Base-by-base conservation (phyloP, 805 yeast genomes). In the Saccharomycopsis fibuligera region DNA sequence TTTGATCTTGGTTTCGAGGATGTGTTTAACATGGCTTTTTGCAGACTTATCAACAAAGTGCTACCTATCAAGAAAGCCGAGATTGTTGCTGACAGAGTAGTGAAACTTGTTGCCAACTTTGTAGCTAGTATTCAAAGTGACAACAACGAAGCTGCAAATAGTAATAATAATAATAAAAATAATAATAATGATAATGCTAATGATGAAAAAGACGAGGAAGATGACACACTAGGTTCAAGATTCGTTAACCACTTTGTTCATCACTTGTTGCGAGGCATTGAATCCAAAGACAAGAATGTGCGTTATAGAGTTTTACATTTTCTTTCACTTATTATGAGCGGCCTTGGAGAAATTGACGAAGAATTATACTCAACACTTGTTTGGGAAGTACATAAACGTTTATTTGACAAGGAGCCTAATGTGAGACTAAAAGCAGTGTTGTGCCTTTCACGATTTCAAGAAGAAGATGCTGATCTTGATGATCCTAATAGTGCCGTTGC, bases 391-490 rank as follows among this genome's bases (percentile, higher is more conserved):
- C 71, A 75, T 30, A 75, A 75, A 43, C 72, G 97, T 51, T 61
- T 86, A 1, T 74, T 74, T 56, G 95, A 86, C 58, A 84, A 79
- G 58, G 98, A 91, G 58, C 70, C 88, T 4, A 66, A 69, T 6
- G 86, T 93, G 2, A 72, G 99, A 57, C 72, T 82, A n/a, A 93
- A 86, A 63, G 95, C 97, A 0, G 80, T 86, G 0, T 75, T 83
- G 31, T 84, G 95, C 12, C 65, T 89, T 35, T 78, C 96, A 0
- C 71, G 89, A 49, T 81, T 91, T 56, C 96, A 90, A 63, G 56
- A 54, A 21, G 58, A 57, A 40, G 68, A 68, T 0, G 60, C 56
- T 14, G 53, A 40, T 16, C 68, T 62, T 39, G 65, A 67, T 45
- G 68, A 62, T 30, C 59, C 69, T 27, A 71, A 72, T 49, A 70